Evolutionary conservation across 1,284 basidiomycete species (phyloP).

Genomic region (Rhodotorula sp.): DNA sequence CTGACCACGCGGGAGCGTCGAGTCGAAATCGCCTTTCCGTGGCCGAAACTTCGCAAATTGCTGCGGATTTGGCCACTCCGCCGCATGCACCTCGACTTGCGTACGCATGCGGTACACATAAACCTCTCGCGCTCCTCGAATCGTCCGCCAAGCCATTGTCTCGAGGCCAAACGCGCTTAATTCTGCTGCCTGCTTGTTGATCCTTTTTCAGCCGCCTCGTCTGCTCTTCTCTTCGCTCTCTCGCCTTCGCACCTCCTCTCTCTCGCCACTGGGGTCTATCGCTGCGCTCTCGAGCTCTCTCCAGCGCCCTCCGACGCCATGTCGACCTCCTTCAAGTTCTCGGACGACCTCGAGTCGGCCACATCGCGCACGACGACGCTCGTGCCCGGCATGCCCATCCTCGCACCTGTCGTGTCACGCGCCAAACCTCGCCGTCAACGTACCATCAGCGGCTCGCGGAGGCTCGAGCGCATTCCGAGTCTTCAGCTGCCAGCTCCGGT

Average conservation of each 20-base stretch:
- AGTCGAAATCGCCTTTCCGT: too few relatives aligned
- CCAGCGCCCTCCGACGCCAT: not conserved
- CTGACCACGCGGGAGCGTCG: too few relatives aligned
- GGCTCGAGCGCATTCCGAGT: not conserved
- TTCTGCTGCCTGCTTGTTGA: not conserved
- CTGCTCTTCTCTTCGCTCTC: too few relatives aligned
- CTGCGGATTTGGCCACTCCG: too few relatives aligned
- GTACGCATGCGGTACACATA: too few relatives aligned
- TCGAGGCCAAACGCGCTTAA: not conserved
- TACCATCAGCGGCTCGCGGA: not conserved
- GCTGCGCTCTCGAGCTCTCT: not conserved
- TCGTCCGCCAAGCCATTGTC: not conserved
- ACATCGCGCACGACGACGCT: not conserved
- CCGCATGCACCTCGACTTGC: too few relatives aligned
- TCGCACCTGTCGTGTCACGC: not conserved
- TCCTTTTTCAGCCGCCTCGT: too few relatives aligned
- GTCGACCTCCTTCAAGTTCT: not conserved
- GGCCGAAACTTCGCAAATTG: too few relatives aligned
- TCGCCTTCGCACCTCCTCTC: not conserved
- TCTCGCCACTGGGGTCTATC: not conserved
- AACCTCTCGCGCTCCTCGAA: too few relatives aligned
- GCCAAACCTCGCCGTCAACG: not conserved
- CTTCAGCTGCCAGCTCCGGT: not conserved
- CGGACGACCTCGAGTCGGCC: conserved; percentile 2
- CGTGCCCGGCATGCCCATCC: not conserved